Percentiles rank a stretch among this genome's conserved stretches.
Conservation (phyloP, 1,139 yeast species). For the Kodamaea plutei region DNA sequence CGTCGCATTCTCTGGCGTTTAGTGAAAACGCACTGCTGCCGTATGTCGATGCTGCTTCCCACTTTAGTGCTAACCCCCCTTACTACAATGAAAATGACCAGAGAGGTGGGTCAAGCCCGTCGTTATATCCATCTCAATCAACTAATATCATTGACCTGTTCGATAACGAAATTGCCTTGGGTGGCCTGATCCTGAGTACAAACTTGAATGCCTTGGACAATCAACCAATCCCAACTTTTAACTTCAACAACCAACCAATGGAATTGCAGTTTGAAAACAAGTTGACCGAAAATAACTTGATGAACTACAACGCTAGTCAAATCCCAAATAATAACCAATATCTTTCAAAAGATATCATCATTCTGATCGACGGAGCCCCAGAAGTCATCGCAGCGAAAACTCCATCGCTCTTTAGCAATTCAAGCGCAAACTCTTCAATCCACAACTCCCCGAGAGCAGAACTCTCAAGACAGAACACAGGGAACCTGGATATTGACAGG, state of each 20-base stretch:
- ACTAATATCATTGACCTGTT: conserved; percentile 14
- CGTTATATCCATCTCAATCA: too few relatives aligned
- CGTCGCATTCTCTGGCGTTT: conserved; percentile 24
- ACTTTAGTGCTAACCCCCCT: conserved; percentile 19
- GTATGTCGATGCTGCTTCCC: conserved; percentile 37
- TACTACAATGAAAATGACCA: too few relatives aligned
- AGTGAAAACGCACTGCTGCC: conserved; percentile 39
- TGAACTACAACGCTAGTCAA: conserved; percentile 17
- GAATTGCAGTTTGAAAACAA: neutral
- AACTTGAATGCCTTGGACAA: conserved; percentile 23
- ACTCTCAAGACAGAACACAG: conserved; percentile 12
- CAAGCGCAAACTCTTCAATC: conserved; percentile 31
- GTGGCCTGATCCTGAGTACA: conserved; percentile 39
- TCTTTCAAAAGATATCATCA: conserved; percentile 18
- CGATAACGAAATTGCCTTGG: conserved; percentile 37
- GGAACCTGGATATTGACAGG: conserved; percentile 6
- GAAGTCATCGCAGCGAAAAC: conserved; percentile 35
- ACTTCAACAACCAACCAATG: conserved; percentile 7
- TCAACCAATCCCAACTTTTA: conserved; percentile 2
- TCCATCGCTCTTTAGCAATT: conserved; percentile 44
- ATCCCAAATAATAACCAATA: conserved; percentile 12
- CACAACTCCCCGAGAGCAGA: conserved; percentile 18
- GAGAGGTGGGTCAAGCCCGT: too few relatives aligned
- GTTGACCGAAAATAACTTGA: conserved; percentile 30
- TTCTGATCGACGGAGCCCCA: conserved; percentile 33